Percentiles rank a stretch among this genome's conserved stretches.
Conservation (phyloP, 352 stramenopile species). For the Globisporangium middletonii region DNA sequence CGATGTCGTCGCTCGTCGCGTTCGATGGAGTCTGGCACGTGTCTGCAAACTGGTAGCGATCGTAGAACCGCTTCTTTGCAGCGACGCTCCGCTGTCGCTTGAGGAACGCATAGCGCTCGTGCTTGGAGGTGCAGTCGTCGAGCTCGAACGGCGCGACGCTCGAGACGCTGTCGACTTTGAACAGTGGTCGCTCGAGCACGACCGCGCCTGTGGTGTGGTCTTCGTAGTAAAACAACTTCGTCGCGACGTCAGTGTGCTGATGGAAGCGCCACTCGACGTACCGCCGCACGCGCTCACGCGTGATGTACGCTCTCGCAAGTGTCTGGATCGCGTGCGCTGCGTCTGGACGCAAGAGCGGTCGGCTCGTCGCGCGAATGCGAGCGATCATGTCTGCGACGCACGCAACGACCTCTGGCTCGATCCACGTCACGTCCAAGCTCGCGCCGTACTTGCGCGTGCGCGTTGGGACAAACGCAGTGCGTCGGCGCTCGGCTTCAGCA, state of each 20-base stretch:
- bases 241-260: conserved; percentile 32
- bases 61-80: conserved; percentile 40
- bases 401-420: conserved; percentile 54
- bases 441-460: conserved; percentile 39
- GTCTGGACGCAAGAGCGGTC: conserved; percentile 32
- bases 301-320: conserved; percentile 35
- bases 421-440: conserved; percentile 53
- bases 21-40: not conserved
- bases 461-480: conserved; percentile 28
- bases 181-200: conserved; percentile 38
- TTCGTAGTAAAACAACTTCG: conserved; percentile 55
- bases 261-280: conserved; percentile 35
- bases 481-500: conserved; percentile 7
- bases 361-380: conserved; percentile 17
- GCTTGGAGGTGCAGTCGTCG: conserved; percentile 36
- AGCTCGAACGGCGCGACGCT: conserved; percentile 31
- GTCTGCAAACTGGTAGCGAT: conserved; percentile 11
- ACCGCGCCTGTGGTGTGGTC: conserved; percentile 30
- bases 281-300: conserved; percentile 24
- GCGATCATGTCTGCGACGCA: conserved; percentile 43
- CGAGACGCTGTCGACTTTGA: conserved; percentile 21
- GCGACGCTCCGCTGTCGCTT: conserved; percentile 30
- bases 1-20: too few relatives aligned
- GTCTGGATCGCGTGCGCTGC: conserved; percentile 54
- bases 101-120: conserved; percentile 35